Percentiles rank a stretch among this genome's conserved stretches.
phyloP scores from a whole-genome alignment of 2,329 filamentous ascomycete genomes.

The Lecanicillium sp. region DNA sequence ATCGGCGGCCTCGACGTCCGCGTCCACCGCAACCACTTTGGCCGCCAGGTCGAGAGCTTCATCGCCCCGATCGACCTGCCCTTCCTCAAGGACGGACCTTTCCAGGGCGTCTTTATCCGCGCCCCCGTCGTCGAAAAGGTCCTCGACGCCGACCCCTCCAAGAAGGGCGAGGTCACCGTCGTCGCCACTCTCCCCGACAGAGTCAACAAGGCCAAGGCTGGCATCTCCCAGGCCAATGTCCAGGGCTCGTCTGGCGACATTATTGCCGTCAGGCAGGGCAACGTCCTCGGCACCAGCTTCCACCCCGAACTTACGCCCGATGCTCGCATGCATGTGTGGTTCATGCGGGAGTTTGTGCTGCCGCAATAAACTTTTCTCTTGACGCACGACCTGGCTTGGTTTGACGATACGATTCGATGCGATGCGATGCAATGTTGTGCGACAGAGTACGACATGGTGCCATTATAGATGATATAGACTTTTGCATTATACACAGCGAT shows the following conservation, averaged over 20 bases:
- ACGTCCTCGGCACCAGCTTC: constrained; percentile 91
- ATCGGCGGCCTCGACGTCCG: constrained; percentile 87
- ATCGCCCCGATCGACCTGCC: constrained; percentile 65
- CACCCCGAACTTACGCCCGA: constrained; percentile 91
- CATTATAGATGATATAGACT: background rate
- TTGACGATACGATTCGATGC: background rate
- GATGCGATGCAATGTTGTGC: background rate
- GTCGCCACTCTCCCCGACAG: constrained; percentile 41
- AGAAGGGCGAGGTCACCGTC: constrained; percentile 35
- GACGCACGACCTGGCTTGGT: background rate
- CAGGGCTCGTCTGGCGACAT: constrained; percentile 60
- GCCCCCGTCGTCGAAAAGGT: constrained; percentile 88
- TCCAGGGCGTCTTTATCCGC: constrained; percentile 84
- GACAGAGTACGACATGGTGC: background rate
- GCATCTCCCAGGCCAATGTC: constrained; percentile 27
- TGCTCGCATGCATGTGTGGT: constrained; percentile 86
- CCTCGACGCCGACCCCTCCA: constrained; percentile 33
- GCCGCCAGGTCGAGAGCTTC: constrained; percentile 88
- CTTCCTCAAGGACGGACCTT: constrained; percentile 52
- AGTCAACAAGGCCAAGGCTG: constrained; percentile 27
- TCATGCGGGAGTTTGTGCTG: constrained; percentile 55
- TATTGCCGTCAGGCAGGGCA: constrained; percentile 81
- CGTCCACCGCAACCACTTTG: constrained; percentile 92
- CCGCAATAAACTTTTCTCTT: background rate
- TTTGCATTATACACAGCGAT: no score